These are phyloP conservation scores for Fusarium nelsonii DNA, from an alignment of 2,329 filamentous ascomycete species.

Conservation along the genomic window DNA sequence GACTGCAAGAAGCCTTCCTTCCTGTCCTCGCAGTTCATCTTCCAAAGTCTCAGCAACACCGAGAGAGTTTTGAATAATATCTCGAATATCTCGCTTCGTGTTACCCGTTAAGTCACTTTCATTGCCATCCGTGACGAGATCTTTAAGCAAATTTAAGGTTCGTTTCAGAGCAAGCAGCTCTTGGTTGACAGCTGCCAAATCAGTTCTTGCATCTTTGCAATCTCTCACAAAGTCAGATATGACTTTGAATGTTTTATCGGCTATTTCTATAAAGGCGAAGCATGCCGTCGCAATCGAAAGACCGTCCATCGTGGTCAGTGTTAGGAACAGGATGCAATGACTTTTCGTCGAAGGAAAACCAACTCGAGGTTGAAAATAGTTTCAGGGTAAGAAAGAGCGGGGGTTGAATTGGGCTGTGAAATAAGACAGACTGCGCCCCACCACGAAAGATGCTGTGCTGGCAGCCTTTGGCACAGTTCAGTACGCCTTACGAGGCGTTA, in stretches of 20 bases:
- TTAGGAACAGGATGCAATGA: too few relatives aligned
- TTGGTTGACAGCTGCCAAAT: background rate
- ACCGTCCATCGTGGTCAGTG: background rate
- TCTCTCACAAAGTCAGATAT: background rate
- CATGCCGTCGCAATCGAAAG: constrained; percentile 14
- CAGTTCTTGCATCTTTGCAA: constrained; percentile 1
- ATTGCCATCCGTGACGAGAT: background rate
- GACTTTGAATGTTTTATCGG: background rate
- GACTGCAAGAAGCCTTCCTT: background rate
- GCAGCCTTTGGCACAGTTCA: too few relatives aligned
- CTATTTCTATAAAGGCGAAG: constrained; percentile 12
- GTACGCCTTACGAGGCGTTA: too few relatives aligned
- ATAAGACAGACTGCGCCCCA: too few relatives aligned
- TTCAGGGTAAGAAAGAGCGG: too few relatives aligned
- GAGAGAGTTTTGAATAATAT: constrained; percentile 1
- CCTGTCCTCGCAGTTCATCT: background rate
- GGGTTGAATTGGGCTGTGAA: too few relatives aligned
- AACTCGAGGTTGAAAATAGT: too few relatives aligned
- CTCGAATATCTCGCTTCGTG: background rate
- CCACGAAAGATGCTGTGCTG: too few relatives aligned
- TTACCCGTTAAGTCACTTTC: background rate
- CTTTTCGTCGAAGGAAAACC: too few relatives aligned
- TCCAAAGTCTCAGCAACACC: background rate
- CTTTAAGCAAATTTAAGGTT: constrained; percentile 1
- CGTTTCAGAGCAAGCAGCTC: constrained; percentile 3